Percentiles rank a stretch among this genome's conserved stretches.
Evolutionary conservation across 768 basidiomycete species (phyloP).

Genomic region (Tulasnella sp.): DNA sequence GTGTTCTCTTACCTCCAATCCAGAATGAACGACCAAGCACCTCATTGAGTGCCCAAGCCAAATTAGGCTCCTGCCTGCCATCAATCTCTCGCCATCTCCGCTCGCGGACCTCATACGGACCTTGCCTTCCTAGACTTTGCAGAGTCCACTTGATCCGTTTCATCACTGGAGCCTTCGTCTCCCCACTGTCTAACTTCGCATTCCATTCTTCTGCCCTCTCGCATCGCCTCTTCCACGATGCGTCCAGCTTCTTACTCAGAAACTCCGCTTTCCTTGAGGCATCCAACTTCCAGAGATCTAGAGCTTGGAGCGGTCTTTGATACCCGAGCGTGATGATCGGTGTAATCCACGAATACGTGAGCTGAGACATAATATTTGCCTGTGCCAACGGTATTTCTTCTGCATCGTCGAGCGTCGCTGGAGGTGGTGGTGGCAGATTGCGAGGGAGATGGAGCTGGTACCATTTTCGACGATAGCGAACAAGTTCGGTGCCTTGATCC

Average conservation of each 20-base stretch:
- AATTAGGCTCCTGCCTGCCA: constrained; percentile 40
- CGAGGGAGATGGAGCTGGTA: constrained; percentile 43
- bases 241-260: constrained; percentile 46
- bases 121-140: constrained; percentile 14
- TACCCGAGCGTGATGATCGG: constrained; percentile 48
- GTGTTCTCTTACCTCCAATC: constrained; percentile 39
- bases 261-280: constrained; percentile 37
- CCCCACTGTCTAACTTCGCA: constrained; percentile 35
- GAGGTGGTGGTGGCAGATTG: constrained; percentile 47
- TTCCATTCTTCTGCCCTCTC: constrained; percentile 48
- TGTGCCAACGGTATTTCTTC: constrained; percentile 47
- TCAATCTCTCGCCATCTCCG: constrained; percentile 37
- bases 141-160: constrained; percentile 37
- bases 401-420: constrained; percentile 46
- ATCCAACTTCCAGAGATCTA: constrained; percentile 64
- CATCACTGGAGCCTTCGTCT: constrained; percentile 33
- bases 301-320: constrained; percentile 63
- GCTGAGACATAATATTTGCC: constrained; percentile 46
- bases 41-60: constrained; percentile 53
- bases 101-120: constrained; percentile 27
- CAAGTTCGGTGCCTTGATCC: too few relatives aligned
- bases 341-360: constrained; percentile 59
- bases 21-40: constrained; percentile 50
- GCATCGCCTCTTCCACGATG: constrained; percentile 42
- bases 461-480: constrained; percentile 1